Conservation (phyloP, 2,329 filamentous ascomycete genomes). For the Arthrinium phaeospermum region DNA sequence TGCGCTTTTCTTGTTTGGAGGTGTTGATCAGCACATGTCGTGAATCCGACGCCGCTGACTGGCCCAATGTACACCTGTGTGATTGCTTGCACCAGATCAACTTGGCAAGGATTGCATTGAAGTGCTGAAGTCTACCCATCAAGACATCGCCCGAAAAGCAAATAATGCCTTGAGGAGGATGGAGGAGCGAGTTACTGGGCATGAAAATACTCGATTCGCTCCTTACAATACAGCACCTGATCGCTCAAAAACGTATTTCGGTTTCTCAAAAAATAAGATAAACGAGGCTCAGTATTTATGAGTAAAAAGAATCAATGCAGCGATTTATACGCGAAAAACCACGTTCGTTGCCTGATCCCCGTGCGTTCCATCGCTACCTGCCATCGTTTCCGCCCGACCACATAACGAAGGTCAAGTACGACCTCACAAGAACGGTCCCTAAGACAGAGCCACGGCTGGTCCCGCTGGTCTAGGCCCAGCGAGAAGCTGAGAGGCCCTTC, state of each 20-base stretch:
- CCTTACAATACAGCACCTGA: neutral
- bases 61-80: neutral
- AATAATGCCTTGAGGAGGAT: too few relatives aligned
- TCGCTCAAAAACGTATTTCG: neutral
- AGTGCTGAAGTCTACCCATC: neutral
- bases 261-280: neutral
- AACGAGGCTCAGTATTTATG: neutral
- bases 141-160: too few relatives aligned
- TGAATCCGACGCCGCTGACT: neutral
- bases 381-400: too few relatives aligned
- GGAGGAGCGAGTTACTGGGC: too few relatives aligned
- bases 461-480: neutral
- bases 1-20: neutral
- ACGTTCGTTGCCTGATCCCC: neutral
- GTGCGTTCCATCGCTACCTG: neutral
- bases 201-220: too few relatives aligned
- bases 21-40: neutral
- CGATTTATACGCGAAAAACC: neutral
- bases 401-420: neutral
- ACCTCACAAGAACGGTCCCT: neutral
- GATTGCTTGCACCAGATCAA: neutral
- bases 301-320: neutral
- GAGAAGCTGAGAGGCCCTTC: neutral
- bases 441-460: neutral
- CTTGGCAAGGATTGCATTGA: neutral